phyloP scores from a whole-genome alignment of 805 yeast species.

The Komagataella mondaviorum region DNA sequence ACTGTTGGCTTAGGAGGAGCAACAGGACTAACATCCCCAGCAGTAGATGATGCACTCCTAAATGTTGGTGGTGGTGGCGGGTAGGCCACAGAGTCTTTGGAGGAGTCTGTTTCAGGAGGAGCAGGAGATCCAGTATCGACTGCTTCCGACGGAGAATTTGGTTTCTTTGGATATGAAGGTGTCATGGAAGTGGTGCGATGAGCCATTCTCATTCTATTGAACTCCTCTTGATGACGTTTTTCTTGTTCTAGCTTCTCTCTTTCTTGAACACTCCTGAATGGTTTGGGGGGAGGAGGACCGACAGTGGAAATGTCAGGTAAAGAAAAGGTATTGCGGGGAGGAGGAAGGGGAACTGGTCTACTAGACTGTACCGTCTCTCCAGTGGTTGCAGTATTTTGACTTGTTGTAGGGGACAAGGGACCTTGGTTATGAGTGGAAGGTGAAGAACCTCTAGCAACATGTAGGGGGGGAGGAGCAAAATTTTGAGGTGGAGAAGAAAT shows the following conservation, averaged over 20 bases:
- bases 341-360: not conserved
- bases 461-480: conserved; percentile 26
- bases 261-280: conserved; percentile 4
- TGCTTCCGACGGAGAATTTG: not conserved
- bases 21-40: not conserved
- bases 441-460: conserved; percentile 10
- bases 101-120: not conserved
- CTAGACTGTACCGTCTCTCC: not conserved
- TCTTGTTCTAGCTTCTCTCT: not conserved
- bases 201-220: not conserved
- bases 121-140: not conserved
- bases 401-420: not conserved
- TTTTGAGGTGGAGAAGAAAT: not conserved
- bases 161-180: not conserved
- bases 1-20: not conserved
- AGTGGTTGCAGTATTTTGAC: not conserved
- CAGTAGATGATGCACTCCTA: not conserved
- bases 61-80: conserved; percentile 1
- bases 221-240: not conserved
- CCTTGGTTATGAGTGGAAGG: not conserved
- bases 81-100: not conserved
- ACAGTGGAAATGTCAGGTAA: conserved; percentile 13
- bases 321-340: not conserved
- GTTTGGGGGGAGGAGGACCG: conserved; percentile 36
- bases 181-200: not conserved